phyloP scores from a whole-genome alignment of 208 protist species.

The Leishmania guyanensis region DNA sequence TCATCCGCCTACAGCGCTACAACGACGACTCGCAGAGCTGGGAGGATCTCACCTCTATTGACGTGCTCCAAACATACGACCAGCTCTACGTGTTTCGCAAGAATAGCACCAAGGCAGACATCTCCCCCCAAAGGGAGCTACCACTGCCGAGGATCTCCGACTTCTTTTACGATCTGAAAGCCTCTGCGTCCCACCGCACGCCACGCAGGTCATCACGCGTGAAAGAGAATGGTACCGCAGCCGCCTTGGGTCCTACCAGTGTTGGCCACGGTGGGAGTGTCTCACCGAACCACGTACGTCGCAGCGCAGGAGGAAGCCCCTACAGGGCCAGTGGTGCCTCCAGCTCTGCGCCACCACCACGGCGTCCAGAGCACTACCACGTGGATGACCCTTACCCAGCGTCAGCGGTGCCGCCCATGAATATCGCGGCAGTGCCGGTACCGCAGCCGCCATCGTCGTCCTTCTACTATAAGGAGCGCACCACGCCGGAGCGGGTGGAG shows the following conservation, averaged over 20 bases:
- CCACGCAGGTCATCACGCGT: background rate
- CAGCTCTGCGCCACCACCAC: background rate
- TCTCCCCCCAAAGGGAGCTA: slow-evolving; percentile 74
- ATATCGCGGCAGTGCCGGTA: background rate
- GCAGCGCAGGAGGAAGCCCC: slow-evolving; percentile 10
- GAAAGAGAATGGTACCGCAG: background rate
- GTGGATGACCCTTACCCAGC: slow-evolving; percentile 9
- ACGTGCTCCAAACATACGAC: slow-evolving; percentile 63
- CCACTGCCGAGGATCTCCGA: slow-evolving; percentile 53
- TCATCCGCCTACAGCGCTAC: slow-evolving; percentile 69
- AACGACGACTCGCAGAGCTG: slow-evolving; percentile 73
- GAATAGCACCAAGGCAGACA: slow-evolving; percentile 75
- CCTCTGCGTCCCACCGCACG: background rate
- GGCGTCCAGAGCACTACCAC: background rate
- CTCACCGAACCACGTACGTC: background rate
- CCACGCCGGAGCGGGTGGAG: slow-evolving; percentile 60
- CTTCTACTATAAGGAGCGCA: slow-evolving; percentile 50
- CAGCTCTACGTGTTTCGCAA: slow-evolving; percentile 85
- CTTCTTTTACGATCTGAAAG: slow-evolving; percentile 35
- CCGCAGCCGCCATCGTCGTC: slow-evolving; percentile 17
- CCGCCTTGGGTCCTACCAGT: slow-evolving; percentile 1
- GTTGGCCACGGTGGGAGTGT: slow-evolving; percentile 8
- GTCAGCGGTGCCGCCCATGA: slow-evolving; percentile 9
- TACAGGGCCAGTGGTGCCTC: background rate
- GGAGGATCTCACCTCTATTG: slow-evolving; percentile 44